Conservation (phyloP, 371 early-diverging fungal species). For the Chytridium lagenaria region DNA sequence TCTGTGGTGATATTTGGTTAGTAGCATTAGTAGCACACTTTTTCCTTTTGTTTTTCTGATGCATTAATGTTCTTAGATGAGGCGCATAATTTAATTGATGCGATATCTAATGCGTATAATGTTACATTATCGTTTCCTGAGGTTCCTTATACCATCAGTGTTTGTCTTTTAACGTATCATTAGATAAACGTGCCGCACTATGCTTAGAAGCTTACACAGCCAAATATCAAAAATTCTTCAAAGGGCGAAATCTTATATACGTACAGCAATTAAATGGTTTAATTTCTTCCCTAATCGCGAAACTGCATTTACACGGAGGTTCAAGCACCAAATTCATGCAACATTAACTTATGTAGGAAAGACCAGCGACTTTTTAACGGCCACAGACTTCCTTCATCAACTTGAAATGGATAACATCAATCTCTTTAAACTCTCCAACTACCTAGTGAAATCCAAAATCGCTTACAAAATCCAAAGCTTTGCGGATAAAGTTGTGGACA, state of each 20-base stretch:
- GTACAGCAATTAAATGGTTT: slow-evolving; percentile 62
- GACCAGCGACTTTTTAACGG: background rate
- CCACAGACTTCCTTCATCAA: slow-evolving; percentile 61
- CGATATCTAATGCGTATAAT: slow-evolving; percentile 47
- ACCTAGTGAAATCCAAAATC: slow-evolving; percentile 73
- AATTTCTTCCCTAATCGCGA: background rate
- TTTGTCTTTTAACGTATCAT: background rate
- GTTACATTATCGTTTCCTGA: slow-evolving; percentile 26
- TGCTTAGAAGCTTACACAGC: slow-evolving; percentile 60
- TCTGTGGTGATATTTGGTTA: slow-evolving; percentile 76
- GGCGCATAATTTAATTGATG: slow-evolving; percentile 78
- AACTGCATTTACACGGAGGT: background rate
- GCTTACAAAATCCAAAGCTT: slow-evolving; percentile 69
- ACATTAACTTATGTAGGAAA: background rate
- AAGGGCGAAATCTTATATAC: slow-evolving; percentile 76
- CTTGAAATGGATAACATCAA: slow-evolving; percentile 82
- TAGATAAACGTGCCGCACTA: background rate
- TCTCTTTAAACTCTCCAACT: slow-evolving; percentile 78
- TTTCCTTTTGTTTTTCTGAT: slow-evolving; percentile 7
- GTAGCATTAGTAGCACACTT: no score
- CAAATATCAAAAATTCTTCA: slow-evolving; percentile 71
- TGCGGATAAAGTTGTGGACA: slow-evolving; percentile 26
- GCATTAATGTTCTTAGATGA: slow-evolving; percentile 64
- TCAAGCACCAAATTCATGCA: background rate
- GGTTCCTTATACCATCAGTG: background rate